phyloP scores from a whole-genome alignment of 1,284 basidiomycete species.

The Leccinum ambiguum region DNA sequence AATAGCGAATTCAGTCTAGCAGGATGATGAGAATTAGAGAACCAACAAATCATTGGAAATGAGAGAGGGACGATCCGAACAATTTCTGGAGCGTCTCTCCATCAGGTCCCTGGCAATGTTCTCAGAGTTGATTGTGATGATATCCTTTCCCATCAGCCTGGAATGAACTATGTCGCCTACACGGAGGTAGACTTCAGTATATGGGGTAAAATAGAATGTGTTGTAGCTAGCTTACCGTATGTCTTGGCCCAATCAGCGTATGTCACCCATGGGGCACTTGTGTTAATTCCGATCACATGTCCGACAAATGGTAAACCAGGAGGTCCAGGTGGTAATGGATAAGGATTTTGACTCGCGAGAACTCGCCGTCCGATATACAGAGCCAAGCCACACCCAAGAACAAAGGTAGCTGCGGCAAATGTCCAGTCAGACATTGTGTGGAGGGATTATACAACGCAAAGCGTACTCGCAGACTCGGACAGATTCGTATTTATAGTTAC shows the following conservation, averaged over 20 bases:
- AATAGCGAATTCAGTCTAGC: background rate
- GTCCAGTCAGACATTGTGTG: background rate
- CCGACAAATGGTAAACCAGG: background rate
- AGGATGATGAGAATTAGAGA: too few relatives aligned
- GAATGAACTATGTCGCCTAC: slow-evolving; percentile 21
- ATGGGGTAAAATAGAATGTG: background rate
- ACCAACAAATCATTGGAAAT: background rate
- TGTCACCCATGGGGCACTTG: background rate
- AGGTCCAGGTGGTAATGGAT: background rate
- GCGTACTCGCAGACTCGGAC: background rate
- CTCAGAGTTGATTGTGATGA: slow-evolving; percentile 24
- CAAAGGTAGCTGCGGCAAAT: background rate
- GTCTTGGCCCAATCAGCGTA: background rate
- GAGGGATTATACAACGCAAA: too few relatives aligned
- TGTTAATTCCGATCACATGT: background rate
- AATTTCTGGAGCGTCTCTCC: slow-evolving; percentile 11
- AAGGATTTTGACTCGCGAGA: background rate
- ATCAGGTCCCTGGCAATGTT: slow-evolving; percentile 20
- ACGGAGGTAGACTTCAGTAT: background rate
- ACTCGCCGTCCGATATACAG: background rate
- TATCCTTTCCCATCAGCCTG: slow-evolving; percentile 15
- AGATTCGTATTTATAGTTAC: background rate
- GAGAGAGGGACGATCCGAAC: slow-evolving; percentile 1
- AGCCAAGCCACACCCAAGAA: background rate
- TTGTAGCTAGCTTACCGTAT: background rate